phyloP scores from a whole-genome alignment of 2,329 filamentous ascomycete species.

The Fusarium robinianum region DNA sequence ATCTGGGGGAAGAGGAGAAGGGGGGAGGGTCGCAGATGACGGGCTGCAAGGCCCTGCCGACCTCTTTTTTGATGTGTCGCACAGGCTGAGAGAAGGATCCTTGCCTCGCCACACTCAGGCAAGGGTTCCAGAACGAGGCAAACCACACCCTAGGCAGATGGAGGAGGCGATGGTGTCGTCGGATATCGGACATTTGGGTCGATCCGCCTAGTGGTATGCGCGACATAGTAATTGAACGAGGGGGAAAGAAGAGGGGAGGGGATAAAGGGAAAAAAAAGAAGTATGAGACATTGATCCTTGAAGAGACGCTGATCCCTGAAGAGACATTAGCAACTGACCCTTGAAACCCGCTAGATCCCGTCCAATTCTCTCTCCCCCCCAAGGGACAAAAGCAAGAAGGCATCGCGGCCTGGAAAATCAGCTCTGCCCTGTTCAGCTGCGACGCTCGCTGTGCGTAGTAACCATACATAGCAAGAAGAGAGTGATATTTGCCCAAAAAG shows the following conservation, averaged over 20 bases:
- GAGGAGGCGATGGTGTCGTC: no score
- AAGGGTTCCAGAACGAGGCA: slow-evolving; percentile 10
- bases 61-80: slow-evolving; percentile 13
- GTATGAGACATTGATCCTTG: slow-evolving; percentile 25
- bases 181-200: no score
- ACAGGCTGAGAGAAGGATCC: slow-evolving; percentile 9
- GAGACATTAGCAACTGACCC: no score
- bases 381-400: slow-evolving; percentile 5
- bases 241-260: slow-evolving; percentile 12
- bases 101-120: slow-evolving; percentile 9
- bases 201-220: slow-evolving; percentile 19
- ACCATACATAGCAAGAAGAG: no score
- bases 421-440: slow-evolving; percentile 12
- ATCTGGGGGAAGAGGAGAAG: no score
- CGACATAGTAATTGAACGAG: slow-evolving; percentile 2
- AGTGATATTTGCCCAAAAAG: neutral
- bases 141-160: no score
- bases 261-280: neutral
- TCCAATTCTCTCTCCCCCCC: neutral
- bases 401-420: slow-evolving; percentile 4
- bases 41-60: slow-evolving; percentile 12
- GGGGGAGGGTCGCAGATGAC: slow-evolving; percentile 25
- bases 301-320: no score
- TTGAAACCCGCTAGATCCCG: slow-evolving; percentile 16
- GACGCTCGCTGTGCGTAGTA: slow-evolving; percentile 9